Conservation (phyloP, 305 asterid genomes). For the Plantago coronopus region DNA sequence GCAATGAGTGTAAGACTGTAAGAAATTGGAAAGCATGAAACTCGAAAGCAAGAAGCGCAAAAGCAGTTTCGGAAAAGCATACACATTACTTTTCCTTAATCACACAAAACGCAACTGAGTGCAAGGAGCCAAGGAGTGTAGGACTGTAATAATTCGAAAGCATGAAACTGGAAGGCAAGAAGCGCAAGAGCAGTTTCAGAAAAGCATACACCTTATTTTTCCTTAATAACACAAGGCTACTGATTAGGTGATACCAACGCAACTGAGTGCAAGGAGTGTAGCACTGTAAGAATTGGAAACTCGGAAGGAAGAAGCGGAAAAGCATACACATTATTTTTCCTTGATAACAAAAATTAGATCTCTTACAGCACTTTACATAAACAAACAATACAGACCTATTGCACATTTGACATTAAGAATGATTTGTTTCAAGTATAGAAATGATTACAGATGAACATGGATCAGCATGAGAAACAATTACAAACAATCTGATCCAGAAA, state of each 20-base stretch:
- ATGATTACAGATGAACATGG: conserved; percentile 15
- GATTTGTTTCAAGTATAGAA: conserved; percentile 2
- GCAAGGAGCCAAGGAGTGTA: too few relatives aligned
- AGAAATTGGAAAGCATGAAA: background rate
- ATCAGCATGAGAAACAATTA: background rate
- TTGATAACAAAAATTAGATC: conserved; percentile 1
- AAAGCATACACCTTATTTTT: background rate
- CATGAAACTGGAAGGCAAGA: background rate
- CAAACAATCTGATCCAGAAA: conserved; percentile 4
- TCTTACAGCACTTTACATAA: conserved; percentile 23
- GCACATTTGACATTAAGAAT: conserved; percentile 11
- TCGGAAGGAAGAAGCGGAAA: background rate
- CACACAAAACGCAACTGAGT: too few relatives aligned
- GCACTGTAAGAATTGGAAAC: background rate
- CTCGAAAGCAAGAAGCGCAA: background rate
- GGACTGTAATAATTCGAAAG: background rate
- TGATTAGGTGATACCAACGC: too few relatives aligned
- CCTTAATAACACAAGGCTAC: too few relatives aligned
- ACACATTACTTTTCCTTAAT: background rate
- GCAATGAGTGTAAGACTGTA: too few relatives aligned
- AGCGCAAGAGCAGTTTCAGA: background rate
- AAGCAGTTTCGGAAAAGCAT: background rate
- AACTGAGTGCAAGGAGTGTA: too few relatives aligned
- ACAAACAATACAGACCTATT: conserved; percentile 10
- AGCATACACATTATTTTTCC: background rate